These are phyloP conservation scores for Skeletonema costatum DNA, from an alignment of 108 stramenopile genomes.

Conservation along the genomic window DNA sequence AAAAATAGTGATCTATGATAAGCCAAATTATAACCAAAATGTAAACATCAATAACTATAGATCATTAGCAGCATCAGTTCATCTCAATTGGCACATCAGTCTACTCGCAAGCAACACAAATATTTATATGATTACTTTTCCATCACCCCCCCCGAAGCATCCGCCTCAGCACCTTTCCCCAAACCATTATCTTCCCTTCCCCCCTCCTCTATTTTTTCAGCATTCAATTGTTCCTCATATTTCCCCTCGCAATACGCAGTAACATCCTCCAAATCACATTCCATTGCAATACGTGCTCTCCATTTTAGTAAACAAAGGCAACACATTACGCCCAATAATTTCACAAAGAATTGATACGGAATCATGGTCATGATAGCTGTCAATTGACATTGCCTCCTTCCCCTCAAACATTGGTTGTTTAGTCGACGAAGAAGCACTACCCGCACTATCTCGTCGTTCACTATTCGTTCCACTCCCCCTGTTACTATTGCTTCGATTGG, in stretches of 20 bases:
- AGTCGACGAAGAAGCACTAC: neutral
- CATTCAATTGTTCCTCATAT: neutral
- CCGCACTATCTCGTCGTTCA: neutral
- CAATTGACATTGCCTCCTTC: neutral
- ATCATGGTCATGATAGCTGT: constrained; percentile 5
- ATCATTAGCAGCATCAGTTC: neutral
- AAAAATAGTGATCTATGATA: neutral
- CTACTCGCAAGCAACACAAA: neutral
- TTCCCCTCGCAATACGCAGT: constrained; percentile 3
- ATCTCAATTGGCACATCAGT: neutral
- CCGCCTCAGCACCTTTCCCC: neutral
- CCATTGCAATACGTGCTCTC: constrained; percentile 10
- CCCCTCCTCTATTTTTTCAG: constrained; percentile 8
- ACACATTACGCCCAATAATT: constrained; percentile 7
- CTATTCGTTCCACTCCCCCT: neutral
- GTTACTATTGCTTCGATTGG: neutral
- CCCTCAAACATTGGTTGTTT: neutral
- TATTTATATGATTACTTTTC: neutral
- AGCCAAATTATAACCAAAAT: neutral
- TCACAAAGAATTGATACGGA: constrained; percentile 2
- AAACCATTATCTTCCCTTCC: neutral
- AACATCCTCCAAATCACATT: constrained; percentile 12
- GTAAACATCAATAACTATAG: neutral
- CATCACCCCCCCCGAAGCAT: neutral
- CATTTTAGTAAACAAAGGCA: constrained; percentile 3